Base-by-base conservation (phyloP, 495 filamentous ascomycete species). In the Lichina pygmaea region DNA sequence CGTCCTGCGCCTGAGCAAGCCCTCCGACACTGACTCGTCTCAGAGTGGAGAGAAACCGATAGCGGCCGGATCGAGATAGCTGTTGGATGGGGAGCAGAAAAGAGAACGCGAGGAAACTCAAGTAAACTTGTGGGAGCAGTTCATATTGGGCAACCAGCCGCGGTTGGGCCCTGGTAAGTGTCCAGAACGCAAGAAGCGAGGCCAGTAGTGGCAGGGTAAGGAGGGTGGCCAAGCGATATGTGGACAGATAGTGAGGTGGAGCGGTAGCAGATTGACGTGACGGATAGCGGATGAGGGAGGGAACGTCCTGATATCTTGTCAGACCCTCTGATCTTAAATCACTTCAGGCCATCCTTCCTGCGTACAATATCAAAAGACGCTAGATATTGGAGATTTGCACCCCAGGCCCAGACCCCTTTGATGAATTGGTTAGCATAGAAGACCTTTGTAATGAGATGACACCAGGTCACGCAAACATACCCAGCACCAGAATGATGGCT, bases 371-470 rank as follows among this genome's bases (percentile, higher is more conserved):
- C 74, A 50, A 70, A 60, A 46, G 72, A 58, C 52, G 71, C 64
- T 36, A 93, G 70, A 58, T 78, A 85, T 44, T 93, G 81, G 16
- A 93, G 70, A 61, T 89, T 92, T 47, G 77, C 52, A 44, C 74
- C 84, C 83, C 83, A 93, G 52, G 77, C 82, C 85, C 85, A 93
- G 52, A 91, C 73, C 49, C 80, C 82, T 89, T 51, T 41, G 32
- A 13, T 45, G 37, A 33, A 43, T 58, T 42, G 52, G 50, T 43
- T 6, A 43, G n/a, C 46, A 24, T 30, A 46, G 3, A 7, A 0
- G 24, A 34, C 24, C 10, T 33, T 17, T 43, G 42, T 43, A n/a
- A 37, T 15, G 6, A 4, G 7, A 3, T 6, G 6, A 33, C 15
- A 8, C 15, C 8, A 16, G 38, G 12, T 11, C 34, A 12, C 34